Conservation (phyloP, 1,139 yeast species). For the Yamadazyma atlantica region DNA sequence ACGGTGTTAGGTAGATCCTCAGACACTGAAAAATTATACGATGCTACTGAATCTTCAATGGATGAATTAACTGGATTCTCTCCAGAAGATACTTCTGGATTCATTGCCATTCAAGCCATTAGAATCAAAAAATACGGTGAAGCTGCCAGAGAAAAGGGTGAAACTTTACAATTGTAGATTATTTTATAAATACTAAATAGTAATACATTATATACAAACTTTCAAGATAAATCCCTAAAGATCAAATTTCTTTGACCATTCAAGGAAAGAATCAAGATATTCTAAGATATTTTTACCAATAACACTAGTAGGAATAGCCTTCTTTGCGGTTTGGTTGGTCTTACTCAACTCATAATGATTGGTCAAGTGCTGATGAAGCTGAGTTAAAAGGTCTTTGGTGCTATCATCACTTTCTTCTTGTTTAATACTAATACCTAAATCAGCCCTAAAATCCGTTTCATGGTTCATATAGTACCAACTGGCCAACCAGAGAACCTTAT, state of each 20-base stretch:
- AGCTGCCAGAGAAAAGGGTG: conserved; percentile 80
- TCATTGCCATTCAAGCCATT: conserved; percentile 96
- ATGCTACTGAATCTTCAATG: conserved; percentile 98
- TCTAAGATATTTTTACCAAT: not conserved
- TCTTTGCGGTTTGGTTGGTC: conserved; percentile 26
- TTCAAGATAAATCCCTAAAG: not conserved
- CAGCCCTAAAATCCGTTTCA: conserved; percentile 20
- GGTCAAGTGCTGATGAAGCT: conserved; percentile 17
- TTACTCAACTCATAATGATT: conserved; percentile 29
- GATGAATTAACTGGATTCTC: conserved; percentile 97
- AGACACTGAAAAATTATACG: conserved; percentile 91
- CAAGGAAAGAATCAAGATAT: not conserved
- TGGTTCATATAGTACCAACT: conserved; percentile 43
- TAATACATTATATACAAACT: no score
- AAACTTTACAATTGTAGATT: conserved; percentile 33
- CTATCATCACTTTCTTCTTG: conserved; percentile 10
- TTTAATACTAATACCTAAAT: conserved; percentile 13
- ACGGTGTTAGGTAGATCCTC: conserved; percentile 90
- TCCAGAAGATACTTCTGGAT: conserved; percentile 96
- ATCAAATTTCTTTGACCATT: not conserved
- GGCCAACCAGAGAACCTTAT: conserved; percentile 67
- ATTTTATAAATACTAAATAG: no score
- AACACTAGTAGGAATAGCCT: conserved; percentile 24
- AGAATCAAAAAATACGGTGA: conserved; percentile 98
- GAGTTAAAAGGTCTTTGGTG: conserved; percentile 3